These are phyloP conservation scores for Ophiognomonia clavigignenti-juglandacearum DNA, from an alignment of 2,329 filamentous ascomycete genomes.

Conservation along the genomic window DNA sequence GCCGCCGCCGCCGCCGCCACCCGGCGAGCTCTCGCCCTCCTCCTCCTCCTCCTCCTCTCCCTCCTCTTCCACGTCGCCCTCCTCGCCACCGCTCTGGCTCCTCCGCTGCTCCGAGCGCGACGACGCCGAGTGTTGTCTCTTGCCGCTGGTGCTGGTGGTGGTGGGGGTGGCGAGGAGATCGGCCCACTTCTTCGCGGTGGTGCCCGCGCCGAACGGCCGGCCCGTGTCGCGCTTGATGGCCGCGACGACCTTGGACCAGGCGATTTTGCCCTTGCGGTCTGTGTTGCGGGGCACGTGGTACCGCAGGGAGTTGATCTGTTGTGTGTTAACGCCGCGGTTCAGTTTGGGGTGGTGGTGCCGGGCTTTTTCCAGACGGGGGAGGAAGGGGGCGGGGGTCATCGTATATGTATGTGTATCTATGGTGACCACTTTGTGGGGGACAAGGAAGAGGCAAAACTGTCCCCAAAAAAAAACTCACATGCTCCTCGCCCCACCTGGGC, in stretches of 20 bases:
- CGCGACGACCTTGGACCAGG: not conserved
- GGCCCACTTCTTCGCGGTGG: not conserved
- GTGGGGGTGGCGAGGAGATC: not conserved
- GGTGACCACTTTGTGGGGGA: not conserved
- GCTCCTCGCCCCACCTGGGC: slow-evolving; percentile 4
- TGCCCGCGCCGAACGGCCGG: slow-evolving; percentile 1
- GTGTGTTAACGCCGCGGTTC: too few species aligned
- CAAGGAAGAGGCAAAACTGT: too few species aligned
- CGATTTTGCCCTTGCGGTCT: not conserved
- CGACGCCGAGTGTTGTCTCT: not conserved
- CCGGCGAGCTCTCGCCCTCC: not conserved
- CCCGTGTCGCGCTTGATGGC: not conserved
- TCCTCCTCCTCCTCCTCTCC: not conserved
- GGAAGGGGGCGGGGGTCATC: too few species aligned
- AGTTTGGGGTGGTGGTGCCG: too few species aligned
- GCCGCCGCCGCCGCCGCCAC: not conserved
- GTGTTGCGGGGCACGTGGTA: not conserved
- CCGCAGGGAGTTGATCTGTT: not conserved
- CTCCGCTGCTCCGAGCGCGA: not conserved
- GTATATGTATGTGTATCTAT: not conserved
- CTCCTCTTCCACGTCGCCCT: not conserved
- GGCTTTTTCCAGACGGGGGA: too few species aligned
- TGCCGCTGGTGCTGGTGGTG: not conserved
- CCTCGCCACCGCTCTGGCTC: not conserved
- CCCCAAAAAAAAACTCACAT: slow-evolving; percentile 2